These are phyloP conservation scores for Panicum miliaceum DNA, from an alignment of 176 grass and related monocot genomes.

Conservation along the genomic window DNA sequence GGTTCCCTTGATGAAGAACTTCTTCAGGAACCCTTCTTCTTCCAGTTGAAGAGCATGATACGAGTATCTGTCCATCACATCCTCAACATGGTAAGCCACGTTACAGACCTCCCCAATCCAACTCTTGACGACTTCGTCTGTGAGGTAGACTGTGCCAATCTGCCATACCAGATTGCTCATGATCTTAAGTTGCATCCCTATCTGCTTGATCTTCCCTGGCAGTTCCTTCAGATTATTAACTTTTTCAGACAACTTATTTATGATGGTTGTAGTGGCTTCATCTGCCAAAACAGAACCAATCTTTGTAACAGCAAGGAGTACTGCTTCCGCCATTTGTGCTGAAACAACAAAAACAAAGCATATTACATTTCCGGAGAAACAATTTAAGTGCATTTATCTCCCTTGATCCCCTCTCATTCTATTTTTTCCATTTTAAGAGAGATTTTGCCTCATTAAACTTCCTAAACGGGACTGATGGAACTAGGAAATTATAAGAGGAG, in stretches of 20 bases:
- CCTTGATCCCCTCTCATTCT: too few relatives aligned
- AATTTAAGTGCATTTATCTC: too few relatives aligned
- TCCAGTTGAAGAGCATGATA: constrained; percentile 36
- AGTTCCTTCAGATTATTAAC: constrained; percentile 26
- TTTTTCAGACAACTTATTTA: constrained; percentile 44
- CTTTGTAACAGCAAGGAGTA: constrained; percentile 31
- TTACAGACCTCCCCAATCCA: constrained; percentile 49
- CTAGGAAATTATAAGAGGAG: too few relatives aligned
- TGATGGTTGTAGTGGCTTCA: not conserved
- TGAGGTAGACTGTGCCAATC: constrained; percentile 44
- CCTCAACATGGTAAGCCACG: constrained; percentile 51
- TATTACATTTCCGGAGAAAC: too few relatives aligned
- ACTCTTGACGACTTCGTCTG: constrained; percentile 15
- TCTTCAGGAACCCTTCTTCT: constrained; percentile 46
- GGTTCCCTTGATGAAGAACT: constrained; percentile 37
- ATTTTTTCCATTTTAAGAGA: too few relatives aligned
- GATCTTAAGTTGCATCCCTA: constrained; percentile 1
- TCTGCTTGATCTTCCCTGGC: constrained; percentile 17
- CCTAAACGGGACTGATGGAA: too few relatives aligned
- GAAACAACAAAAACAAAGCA: not conserved
- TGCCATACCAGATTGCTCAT: constrained; percentile 5
- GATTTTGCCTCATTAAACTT: too few relatives aligned
- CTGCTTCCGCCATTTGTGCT: constrained; percentile 43
- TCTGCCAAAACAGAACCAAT: constrained; percentile 15
- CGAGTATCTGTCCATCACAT: constrained; percentile 47